Conservation (phyloP, 345 rosid species). For the Citrus sp. region DNA sequence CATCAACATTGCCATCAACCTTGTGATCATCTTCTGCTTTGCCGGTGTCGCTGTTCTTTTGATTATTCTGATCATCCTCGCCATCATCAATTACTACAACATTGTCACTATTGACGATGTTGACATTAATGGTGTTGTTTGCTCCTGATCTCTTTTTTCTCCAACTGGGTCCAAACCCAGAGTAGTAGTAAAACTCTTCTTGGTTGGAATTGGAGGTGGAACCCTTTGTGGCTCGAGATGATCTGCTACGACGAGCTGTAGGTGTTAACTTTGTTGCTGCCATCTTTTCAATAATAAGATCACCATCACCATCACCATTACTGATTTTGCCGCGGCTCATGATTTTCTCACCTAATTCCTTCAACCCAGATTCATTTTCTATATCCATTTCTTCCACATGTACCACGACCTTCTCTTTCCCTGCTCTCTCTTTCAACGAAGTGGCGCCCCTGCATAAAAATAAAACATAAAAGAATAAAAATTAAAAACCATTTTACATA, state of each 20-base stretch:
- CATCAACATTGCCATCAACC: slow-evolving; percentile 7
- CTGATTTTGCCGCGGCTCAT: slow-evolving; percentile 6
- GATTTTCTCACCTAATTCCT: not conserved
- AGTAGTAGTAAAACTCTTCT: slow-evolving; percentile 41
- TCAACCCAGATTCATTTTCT: not conserved
- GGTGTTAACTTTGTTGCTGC: too few species aligned
- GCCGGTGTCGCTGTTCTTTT: too few species aligned
- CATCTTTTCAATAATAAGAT: too few species aligned
- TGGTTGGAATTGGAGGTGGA: slow-evolving; percentile 20
- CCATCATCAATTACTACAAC: slow-evolving; percentile 10
- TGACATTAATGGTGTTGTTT: not conserved
- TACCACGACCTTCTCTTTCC: not conserved
- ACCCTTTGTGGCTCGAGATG: slow-evolving; percentile 12
- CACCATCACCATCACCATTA: too few species aligned
- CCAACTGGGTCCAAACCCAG: slow-evolving; percentile 53
- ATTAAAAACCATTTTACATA: not conserved
- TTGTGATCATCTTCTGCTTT: slow-evolving; percentile 6
- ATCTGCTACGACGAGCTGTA: slow-evolving; percentile 12
- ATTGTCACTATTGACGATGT: not conserved
- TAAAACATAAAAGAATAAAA: not conserved
- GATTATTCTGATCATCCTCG: slow-evolving; percentile 2
- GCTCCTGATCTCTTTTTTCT: slow-evolving; percentile 22
- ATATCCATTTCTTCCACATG: not conserved
- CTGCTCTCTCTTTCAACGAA: not conserved
- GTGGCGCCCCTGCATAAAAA: not conserved